Evolutionary conservation across 768 basidiomycete species (phyloP).

Genomic region (Lanmaoa pseudosensibilis): DNA sequence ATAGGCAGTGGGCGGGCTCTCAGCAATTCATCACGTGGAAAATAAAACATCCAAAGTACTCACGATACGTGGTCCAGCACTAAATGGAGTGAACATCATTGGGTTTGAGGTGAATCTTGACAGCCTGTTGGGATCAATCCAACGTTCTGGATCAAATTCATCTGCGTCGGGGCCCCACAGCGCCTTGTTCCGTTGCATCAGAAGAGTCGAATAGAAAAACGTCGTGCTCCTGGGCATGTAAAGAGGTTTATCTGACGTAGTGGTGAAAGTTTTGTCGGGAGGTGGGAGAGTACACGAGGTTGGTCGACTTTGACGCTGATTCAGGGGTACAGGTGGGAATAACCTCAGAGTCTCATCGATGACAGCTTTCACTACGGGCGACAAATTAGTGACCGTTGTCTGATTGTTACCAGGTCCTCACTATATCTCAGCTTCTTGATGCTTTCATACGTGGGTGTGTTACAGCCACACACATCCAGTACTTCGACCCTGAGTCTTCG

Average conservation of each 20-base stretch:
- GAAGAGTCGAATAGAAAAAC: slow-evolving; percentile 59
- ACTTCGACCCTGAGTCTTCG: slow-evolving; percentile 60
- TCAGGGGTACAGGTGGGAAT: slow-evolving; percentile 78
- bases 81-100: slow-evolving; percentile 73
- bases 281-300: slow-evolving; percentile 51
- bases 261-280: slow-evolving; percentile 48
- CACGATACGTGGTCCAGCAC: slow-evolving; percentile 62
- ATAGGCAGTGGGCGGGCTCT: slow-evolving; percentile 16
- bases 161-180: slow-evolving; percentile 79
- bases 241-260: slow-evolving; percentile 39
- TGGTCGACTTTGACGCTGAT: slow-evolving; percentile 58
- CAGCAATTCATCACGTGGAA: slow-evolving; percentile 8
- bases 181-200: slow-evolving; percentile 64
- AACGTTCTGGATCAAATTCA: slow-evolving; percentile 76
- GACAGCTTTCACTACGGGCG: slow-evolving; percentile 60
- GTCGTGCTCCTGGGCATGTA: slow-evolving; percentile 60
- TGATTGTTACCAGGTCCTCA: slow-evolving; percentile 32
- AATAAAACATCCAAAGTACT: slow-evolving; percentile 14
- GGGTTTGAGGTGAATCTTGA: slow-evolving; percentile 55
- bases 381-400: slow-evolving; percentile 4
- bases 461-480: slow-evolving; percentile 51
- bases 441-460: slow-evolving; percentile 52
- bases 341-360: slow-evolving; percentile 77
- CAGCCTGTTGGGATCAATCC: slow-evolving; percentile 61
- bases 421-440: slow-evolving; percentile 67